phyloP scores from a whole-genome alignment of 495 filamentous ascomycete species.

The Symbiotaphrina buchneri region DNA sequence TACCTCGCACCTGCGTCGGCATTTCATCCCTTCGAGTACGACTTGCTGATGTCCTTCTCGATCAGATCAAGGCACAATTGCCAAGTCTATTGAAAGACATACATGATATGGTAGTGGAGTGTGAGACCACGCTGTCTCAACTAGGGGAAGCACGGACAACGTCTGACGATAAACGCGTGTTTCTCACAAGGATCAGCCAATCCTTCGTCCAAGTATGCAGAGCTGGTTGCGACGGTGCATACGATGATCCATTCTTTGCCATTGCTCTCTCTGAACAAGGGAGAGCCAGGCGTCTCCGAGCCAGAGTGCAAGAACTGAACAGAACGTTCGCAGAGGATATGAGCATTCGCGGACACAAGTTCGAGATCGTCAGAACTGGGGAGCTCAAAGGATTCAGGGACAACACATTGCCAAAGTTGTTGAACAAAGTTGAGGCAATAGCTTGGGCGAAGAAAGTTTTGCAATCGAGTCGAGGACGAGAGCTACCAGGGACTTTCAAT shows the following conservation, averaged over 20 bases:
- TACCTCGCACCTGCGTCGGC: conserved; percentile 8
- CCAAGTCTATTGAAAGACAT: conserved; percentile 9
- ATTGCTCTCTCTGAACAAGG: conserved; percentile 6
- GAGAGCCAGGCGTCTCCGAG: conserved; percentile 9
- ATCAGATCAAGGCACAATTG: conserved; percentile 12
- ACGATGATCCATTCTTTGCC: conserved; percentile 7
- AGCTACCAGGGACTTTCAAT: conserved; percentile 23
- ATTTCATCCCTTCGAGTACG: conserved; percentile 10
- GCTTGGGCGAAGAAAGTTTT: background rate
- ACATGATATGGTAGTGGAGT: conserved; percentile 5
- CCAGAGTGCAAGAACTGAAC: conserved; percentile 11
- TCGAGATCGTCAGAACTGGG: conserved; percentile 1
- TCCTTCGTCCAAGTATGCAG: background rate
- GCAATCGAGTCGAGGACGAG: conserved; percentile 12
- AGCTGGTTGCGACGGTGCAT: conserved; percentile 3
- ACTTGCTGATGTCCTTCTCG: conserved; percentile 10
- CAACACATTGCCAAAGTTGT: background rate
- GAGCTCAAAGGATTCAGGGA: background rate
- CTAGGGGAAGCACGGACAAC: conserved; percentile 7
- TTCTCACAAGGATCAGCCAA: conserved; percentile 1
- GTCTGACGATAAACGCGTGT: background rate
- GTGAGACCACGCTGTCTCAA: background rate
- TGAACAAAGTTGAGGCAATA: background rate
- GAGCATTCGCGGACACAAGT: conserved; percentile 8
- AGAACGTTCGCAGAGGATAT: conserved; percentile 8